A percentile compares a stretch with the other conserved stretches of the same genome.
These are phyloP conservation scores for Extremus antarcticus DNA, from an alignment of 495 filamentous ascomycete genomes.

Conservation along the genomic window DNA sequence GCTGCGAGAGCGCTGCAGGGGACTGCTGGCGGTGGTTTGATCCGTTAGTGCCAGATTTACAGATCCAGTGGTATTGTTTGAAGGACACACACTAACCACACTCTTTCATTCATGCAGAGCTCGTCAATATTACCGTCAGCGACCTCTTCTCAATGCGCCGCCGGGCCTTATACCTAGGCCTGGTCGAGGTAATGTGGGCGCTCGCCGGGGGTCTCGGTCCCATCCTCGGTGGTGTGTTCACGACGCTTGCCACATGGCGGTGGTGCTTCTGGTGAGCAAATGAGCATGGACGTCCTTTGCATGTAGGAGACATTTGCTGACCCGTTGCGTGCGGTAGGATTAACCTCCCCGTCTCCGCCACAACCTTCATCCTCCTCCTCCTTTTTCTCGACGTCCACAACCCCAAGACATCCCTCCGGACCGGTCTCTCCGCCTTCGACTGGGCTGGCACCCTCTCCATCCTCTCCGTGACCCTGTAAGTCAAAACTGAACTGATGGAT, in stretches of 20 bases:
- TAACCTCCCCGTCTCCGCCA: slow-evolving; percentile 52
- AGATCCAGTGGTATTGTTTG: no score
- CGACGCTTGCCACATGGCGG: slow-evolving; percentile 51
- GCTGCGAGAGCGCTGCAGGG: slow-evolving; percentile 46
- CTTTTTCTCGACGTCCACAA: slow-evolving; percentile 51
- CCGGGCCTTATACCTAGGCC: slow-evolving; percentile 43
- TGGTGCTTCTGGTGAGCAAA: slow-evolving; percentile 39
- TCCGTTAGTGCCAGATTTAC: no score
- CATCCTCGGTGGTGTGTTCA: slow-evolving; percentile 53
- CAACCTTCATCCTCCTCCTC: slow-evolving; percentile 46
- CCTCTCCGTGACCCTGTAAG: slow-evolving; percentile 25
- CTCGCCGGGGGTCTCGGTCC: slow-evolving; percentile 49
- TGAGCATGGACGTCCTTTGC: no score
- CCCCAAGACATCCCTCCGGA: slow-evolving; percentile 42
- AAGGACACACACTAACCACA: no score
- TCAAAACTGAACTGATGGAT: no score
- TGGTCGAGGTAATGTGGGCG: slow-evolving; percentile 47
- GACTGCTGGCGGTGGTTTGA: slow-evolving; percentile 42
- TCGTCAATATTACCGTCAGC: slow-evolving; percentile 44
- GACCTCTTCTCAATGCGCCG: slow-evolving; percentile 49
- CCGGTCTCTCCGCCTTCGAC: slow-evolving; percentile 39
- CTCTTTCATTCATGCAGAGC: no score
- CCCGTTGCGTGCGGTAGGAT: no score
- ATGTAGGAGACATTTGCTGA: no score
- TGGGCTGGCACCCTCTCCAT: slow-evolving; percentile 37